Base-by-base conservation (phyloP, 2,329 filamentous ascomycete species). In the Fusarium camptoceras region DNA sequence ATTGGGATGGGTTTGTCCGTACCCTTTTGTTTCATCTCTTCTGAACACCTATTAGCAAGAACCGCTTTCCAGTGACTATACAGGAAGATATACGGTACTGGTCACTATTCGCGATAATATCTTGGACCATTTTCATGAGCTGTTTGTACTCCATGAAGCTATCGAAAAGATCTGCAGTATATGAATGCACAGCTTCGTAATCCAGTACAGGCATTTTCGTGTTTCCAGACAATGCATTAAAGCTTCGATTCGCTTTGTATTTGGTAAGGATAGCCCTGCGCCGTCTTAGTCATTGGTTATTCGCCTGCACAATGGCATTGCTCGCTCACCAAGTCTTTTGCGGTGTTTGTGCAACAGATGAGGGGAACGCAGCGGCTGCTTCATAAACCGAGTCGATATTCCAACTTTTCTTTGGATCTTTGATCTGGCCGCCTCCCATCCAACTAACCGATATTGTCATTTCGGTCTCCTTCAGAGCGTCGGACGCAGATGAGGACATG, bases 121-220 rank as follows among this genome's bases (percentile, higher is more conserved):
- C 31, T 3, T 60, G 31, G 5, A 65, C 30, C 14, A 31, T 42
- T 6, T n/a, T 31, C 9, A 39, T 6, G 8, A 66, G 25, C 0
- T 15, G 16, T n/a, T 59, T 68, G 27, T 72, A 71, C 28, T 66
- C 55, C 44, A 71, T 72, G 6, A 57, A 71, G 3, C 14, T 44
- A 4, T 72, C 34, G 6, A 72, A 60, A 0, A 72, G 41, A 8
- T 58, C 51, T 6, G 43, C 37, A 1, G 64, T 71, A 22, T 55
- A 60, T 42, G 31, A 4, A 24, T 25, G 20, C 5, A 60, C 27
- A n/a, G 39, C 7, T 7, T 48, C 30, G 5, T 70, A 71, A 5
- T 68, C 31, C 0, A 68, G 24, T n/a, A n/a, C n/a, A n/a, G n/a
- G n/a, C n/a, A n/a, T n/a, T n/a, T n/a, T n/a, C n/a, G n/a, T n/a